Evolutionary conservation across 2,329 filamentous ascomycete genomes (phyloP), one percentile per base, ranked within the genome.

Genomic region (Exophiala lecanii-corni): DNA sequence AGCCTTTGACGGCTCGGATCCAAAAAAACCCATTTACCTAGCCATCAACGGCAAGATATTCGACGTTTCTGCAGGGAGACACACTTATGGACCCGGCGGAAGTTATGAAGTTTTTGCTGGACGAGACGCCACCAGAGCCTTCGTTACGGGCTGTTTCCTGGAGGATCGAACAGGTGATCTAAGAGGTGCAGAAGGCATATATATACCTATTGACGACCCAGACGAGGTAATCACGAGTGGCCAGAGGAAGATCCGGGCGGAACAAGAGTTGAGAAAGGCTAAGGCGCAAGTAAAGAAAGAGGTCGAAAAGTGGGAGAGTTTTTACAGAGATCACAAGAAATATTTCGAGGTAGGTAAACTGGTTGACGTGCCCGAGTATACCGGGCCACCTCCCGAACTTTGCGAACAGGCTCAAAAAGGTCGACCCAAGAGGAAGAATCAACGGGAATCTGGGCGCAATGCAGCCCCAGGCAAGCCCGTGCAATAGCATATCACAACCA

Each of bases 81-180:
- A 72, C 15, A 63, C 68, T 46, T 92, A 92, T 70, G 86, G 86
- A 1, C 83, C 89, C 0, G 89, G 88, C 19, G 92, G 89, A 3
- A 81, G 80, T 26, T 98, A 98, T 72, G 75, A 82, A 58, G 82
- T 84, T 68, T 95, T 98, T 64, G 79, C 89, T 0, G 92, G 91
- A 48, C 75, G 76, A 50, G 92, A 98, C 66, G 89, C 91, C 23
- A 81, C 85, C 10, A 83, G 92, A 36, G 88, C 83, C 15, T 98
- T 89, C 65, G 81, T 98, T 7, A 97, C 92, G 2, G 88, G 87
- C 13, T 98, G 92, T 65, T 98, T 98, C 69, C 71, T 78, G 28
- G 83, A 88, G 51, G 92, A 98, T 71, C 72, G 82, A 21, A 92
- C 82, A 2, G 75, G 85, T 3, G 92, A 98, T 68, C 69, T 96